Evolutionary conservation across 73 alveolate species (phyloP), one percentile per base, ranked within the genome.

Genomic region (Stentor roeselii): DNA sequence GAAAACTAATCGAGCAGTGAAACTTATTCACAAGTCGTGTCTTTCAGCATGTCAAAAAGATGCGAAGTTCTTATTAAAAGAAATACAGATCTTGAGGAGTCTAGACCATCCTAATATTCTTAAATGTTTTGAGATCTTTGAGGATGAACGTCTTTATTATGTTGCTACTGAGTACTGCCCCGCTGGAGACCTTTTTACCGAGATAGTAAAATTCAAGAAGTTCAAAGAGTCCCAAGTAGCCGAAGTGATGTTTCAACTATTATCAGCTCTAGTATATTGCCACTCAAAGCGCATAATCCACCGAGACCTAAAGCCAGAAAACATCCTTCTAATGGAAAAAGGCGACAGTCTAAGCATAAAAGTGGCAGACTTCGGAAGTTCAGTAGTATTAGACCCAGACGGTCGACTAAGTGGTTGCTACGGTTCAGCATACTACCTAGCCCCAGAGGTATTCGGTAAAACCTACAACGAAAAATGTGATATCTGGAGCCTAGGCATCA

Each of bases 301-400:
- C 75, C 80, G 80, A 21, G 80, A 67, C 34, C 37, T 67, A 67
- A 67, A 67, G 42, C 80, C 80, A 27, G 80, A 67, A 67, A 67
- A 67, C 34, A 67, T 67, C 0, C 37, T 67, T 1, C 78, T 89
- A 78, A 40, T 30, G 37, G 80, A 67, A n/a, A 32, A 67, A 67
- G 41, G 34, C 11, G 80, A 40, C 27, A 11, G 27, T 14, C 34
- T 67, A 11, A 67, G 21, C 21, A 67, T 67, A 67, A 95, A 95
- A 90, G 84, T 95, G 85, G 94, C 94, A 30, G 99, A 95, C 86
- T 95, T 95, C 84, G 98, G 99, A 14, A 86, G 95, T 30, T 91
- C 97, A 0, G 86, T 77, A 39, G 36, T 39, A 35, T 89, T 84
- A 77, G 87, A 78, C 27, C 78, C 86, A 58, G 90, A 88, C 14